Conservation (phyloP, 2,329 filamentous ascomycete species). For the Huntiella decipiens region DNA sequence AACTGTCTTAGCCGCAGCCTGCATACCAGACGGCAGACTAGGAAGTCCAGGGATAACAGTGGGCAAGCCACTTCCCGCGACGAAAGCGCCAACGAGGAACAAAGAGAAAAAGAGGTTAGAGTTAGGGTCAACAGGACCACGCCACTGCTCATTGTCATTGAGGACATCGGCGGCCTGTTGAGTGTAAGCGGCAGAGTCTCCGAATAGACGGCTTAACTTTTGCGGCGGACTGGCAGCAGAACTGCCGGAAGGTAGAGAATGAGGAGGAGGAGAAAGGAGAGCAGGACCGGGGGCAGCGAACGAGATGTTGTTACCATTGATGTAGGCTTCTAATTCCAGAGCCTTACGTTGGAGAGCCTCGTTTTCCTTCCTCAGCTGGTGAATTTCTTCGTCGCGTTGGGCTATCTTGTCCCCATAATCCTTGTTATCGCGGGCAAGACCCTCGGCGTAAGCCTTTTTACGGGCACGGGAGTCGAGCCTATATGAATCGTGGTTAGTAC, state of each 20-base stretch:
- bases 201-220: too few species aligned
- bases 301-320: slow-evolving; percentile 41
- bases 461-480: slow-evolving; percentile 91
- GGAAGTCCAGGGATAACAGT: slow-evolving; percentile 35
- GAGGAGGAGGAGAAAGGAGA: too few species aligned
- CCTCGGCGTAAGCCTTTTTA: slow-evolving; percentile 96
- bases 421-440: slow-evolving; percentile 94
- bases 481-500: slow-evolving; percentile 10
- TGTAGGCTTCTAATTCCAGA: slow-evolving; percentile 81
- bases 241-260: too few species aligned
- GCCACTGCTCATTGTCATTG: too few species aligned
- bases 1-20: slow-evolving; percentile 42
- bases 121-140: too few species aligned
- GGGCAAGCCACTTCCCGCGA: too few species aligned
- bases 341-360: slow-evolving; percentile 53
- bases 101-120: slow-evolving; percentile 47
- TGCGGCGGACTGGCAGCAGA: too few species aligned
- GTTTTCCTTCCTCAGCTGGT: slow-evolving; percentile 46
- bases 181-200: too few species aligned
- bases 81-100: slow-evolving; percentile 66
- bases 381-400: slow-evolving; percentile 61
- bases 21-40: slow-evolving; percentile 61
- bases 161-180: too few species aligned
- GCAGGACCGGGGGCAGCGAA: too few species aligned
- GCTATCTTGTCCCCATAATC: slow-evolving; percentile 58